A percentile compares a stretch with the other conserved stretches of the same genome.
Evolutionary conservation across 225 moss, liverwort and hornwort species (phyloP).

Genomic region (Sphagnum tenellum): DNA sequence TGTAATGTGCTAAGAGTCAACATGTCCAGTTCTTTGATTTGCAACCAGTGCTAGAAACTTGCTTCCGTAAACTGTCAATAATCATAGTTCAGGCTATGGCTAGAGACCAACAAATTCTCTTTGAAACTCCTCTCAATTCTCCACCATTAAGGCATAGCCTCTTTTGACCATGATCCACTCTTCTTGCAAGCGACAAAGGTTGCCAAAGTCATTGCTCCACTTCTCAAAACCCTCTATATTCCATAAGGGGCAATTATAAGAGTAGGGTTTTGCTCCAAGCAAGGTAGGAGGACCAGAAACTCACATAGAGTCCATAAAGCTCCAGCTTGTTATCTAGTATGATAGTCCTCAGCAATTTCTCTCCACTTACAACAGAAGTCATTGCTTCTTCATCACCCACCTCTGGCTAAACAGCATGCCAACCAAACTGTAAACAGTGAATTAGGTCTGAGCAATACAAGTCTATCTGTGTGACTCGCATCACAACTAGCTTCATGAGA

Average conservation of each 20-base stretch:
- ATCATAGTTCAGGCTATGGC: too few relatives aligned
- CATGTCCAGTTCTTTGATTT: too few relatives aligned
- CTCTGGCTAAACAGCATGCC: constrained; percentile 19
- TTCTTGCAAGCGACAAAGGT: neutral
- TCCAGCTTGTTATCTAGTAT: constrained; percentile 44
- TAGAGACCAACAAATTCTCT: too few relatives aligned
- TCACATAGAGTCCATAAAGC: constrained; percentile 41
- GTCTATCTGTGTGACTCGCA: too few relatives aligned
- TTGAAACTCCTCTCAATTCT: neutral
- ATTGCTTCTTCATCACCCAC: constrained; percentile 16
- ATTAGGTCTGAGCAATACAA: too few relatives aligned
- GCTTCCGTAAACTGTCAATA: too few relatives aligned
- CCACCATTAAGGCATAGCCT: neutral
- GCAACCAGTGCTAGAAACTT: too few relatives aligned
- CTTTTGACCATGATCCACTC: neutral
- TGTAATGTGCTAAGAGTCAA: too few relatives aligned
- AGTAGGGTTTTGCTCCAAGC: neutral
- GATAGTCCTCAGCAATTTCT: constrained; percentile 37
- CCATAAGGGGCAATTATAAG: neutral
- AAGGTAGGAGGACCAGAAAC: neutral
- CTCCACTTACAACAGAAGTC: constrained; percentile 38
- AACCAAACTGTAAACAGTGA: too few relatives aligned
- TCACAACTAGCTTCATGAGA: too few relatives aligned
- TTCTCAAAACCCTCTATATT: neutral
- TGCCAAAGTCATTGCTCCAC: neutral